These are phyloP conservation scores for Paraconiothyrium sp. DNA, from an alignment of 2,329 filamentous ascomycete species.

Conservation along the genomic window DNA sequence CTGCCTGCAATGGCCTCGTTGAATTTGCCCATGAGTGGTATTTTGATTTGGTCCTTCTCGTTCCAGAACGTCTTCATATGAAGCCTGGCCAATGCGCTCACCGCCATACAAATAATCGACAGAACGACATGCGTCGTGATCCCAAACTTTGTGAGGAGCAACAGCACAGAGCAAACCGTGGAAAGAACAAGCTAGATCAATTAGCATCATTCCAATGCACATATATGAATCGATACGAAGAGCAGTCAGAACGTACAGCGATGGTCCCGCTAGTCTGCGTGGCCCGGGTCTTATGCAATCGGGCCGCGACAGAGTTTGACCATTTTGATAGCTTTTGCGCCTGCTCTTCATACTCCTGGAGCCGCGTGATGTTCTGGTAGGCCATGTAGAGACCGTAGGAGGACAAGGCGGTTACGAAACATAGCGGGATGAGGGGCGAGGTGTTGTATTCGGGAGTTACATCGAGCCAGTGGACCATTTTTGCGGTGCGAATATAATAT, in stretches of 20 bases:
- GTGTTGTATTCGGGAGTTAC: conserved; percentile 10
- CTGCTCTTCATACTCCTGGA: conserved; percentile 47
- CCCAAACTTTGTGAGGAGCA: conserved; percentile 3
- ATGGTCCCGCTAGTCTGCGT: conserved; percentile 48
- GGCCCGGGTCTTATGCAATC: conserved; percentile 45
- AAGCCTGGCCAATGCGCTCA: conserved; percentile 21
- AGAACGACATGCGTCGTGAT: conserved; percentile 18
- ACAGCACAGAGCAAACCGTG: background rate
- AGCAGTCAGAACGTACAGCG: conserved; percentile 29
- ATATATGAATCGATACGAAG: background rate
- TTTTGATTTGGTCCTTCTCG: conserved; percentile 38
- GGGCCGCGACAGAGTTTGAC: conserved; percentile 42
- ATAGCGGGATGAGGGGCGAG: conserved; percentile 27
- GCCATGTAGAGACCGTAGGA: conserved; percentile 44
- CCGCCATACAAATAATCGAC: conserved; percentile 25
- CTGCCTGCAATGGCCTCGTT: conserved; percentile 49
- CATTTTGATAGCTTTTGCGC: conserved; percentile 50
- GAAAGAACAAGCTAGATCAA: background rate
- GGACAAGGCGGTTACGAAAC: conserved; percentile 34
- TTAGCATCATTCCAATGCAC: background rate
- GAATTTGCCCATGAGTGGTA: conserved; percentile 49
- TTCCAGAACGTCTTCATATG: conserved; percentile 50
- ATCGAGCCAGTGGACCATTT: conserved; percentile 12
- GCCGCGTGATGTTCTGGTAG: conserved; percentile 47
- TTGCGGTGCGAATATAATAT: background rate